phyloP scores from a whole-genome alignment of 2,329 filamentous ascomycete genomes.

The Hymenotorrendiella dingleyae region DNA sequence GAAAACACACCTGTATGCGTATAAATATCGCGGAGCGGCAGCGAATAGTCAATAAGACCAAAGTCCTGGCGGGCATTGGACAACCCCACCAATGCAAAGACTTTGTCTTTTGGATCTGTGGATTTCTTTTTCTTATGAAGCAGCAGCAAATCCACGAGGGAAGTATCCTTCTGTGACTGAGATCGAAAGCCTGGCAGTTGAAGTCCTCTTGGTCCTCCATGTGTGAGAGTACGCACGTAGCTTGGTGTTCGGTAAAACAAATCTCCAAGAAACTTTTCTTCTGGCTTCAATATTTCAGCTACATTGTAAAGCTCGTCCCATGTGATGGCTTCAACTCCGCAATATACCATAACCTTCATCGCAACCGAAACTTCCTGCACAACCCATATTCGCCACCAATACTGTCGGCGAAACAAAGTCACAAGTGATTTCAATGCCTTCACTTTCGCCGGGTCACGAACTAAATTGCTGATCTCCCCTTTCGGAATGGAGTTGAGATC shows the following conservation, averaged over 20 bases:
- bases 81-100: slow-evolving; percentile 26
- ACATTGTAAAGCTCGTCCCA: slow-evolving; percentile 33
- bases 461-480: slow-evolving; percentile 10
- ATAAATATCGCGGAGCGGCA: slow-evolving; percentile 18
- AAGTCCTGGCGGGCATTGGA: slow-evolving; percentile 16
- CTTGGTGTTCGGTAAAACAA: slow-evolving; percentile 18
- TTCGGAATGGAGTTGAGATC: slow-evolving; percentile 11
- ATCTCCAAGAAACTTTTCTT: slow-evolving; percentile 10
- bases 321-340: slow-evolving; percentile 31
- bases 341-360: slow-evolving; percentile 31
- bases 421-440: slow-evolving; percentile 29
- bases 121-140: slow-evolving; percentile 27
- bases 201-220: slow-evolving; percentile 21
- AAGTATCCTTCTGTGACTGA: slow-evolving; percentile 8
- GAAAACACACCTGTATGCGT: too few relatives aligned
- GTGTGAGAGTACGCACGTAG: slow-evolving; percentile 15
- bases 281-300: slow-evolving; percentile 16
- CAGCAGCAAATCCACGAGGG: slow-evolving; percentile 23
- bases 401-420: slow-evolving; percentile 33
- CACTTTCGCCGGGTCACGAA: slow-evolving; percentile 9
- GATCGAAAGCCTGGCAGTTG: slow-evolving; percentile 20
- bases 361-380: slow-evolving; percentile 37
- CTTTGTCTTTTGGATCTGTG: slow-evolving; percentile 27
- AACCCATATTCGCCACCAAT: slow-evolving; percentile 38
- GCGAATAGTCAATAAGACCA: slow-evolving; percentile 21